Conservation (phyloP, 306 rosid species). For the Senna siamea region DNA sequence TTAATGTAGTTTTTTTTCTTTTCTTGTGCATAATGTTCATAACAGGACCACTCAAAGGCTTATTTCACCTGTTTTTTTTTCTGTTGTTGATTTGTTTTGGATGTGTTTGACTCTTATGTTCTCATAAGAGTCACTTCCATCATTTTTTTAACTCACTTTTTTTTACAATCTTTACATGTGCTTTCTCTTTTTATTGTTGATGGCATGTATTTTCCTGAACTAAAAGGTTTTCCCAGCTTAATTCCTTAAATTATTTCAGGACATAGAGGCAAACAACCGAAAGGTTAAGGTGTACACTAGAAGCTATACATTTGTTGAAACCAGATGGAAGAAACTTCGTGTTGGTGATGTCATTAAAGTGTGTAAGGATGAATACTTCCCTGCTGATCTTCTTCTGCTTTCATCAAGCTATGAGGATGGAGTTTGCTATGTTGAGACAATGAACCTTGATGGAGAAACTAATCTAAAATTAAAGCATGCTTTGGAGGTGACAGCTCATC, state of each 20-base stretch:
- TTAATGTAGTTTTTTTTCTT: not conserved
- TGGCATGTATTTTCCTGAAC: not conserved
- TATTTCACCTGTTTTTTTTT: not conserved
- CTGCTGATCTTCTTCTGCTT: constrained; percentile 61
- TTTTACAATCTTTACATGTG: not conserved
- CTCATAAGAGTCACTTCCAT: constrained; percentile 2
- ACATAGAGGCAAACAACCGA: constrained; percentile 56
- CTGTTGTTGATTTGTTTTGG: constrained; percentile 20
- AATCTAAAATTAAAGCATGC: constrained; percentile 60
- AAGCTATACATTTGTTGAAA: constrained; percentile 38
- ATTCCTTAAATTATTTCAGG: constrained; percentile 45
- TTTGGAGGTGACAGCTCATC: constrained; percentile 55
- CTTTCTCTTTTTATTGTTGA: not conserved
- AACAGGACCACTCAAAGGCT: not conserved
- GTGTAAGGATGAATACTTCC: constrained; percentile 58
- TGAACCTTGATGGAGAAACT: constrained; percentile 69
- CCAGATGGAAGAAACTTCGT: constrained; percentile 58
- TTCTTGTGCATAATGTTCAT: not conserved
- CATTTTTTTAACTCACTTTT: constrained; percentile 10
- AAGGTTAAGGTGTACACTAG: constrained; percentile 43
- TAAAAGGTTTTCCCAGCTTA: constrained; percentile 13
- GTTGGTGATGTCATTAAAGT: constrained; percentile 64
- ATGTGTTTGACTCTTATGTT: constrained; percentile 11
- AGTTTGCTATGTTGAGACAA: constrained; percentile 60
- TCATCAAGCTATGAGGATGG: constrained; percentile 59